Percentiles rank a stretch among this genome's conserved stretches.
phyloP scores from a whole-genome alignment of 192 early-diverging fungal species.

The Chytriomyces hyalinus region DNA sequence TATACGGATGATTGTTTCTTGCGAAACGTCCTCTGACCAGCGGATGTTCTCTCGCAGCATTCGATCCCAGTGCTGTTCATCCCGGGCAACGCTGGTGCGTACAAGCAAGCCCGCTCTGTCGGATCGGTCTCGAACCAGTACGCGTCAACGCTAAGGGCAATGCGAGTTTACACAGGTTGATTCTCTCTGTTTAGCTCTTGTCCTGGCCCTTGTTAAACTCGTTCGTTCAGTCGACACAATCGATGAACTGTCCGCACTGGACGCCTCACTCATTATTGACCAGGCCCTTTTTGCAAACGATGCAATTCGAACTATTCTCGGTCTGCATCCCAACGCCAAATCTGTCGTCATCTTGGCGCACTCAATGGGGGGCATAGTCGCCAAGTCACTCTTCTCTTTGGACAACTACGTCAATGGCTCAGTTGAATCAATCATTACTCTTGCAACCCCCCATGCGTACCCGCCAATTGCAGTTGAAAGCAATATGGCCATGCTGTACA shows the following conservation, averaged over 20 bases:
- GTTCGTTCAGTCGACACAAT: constrained; percentile 76
- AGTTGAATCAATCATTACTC: constrained; percentile 83
- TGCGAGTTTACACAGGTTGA: constrained; percentile 8
- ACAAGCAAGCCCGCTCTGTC: constrained; percentile 89
- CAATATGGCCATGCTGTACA: constrained; percentile 67
- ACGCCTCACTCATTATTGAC: constrained; percentile 76
- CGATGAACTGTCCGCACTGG: constrained; percentile 92
- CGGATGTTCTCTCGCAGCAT: no score
- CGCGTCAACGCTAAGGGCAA: background rate
- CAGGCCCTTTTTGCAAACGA: constrained; percentile 76
- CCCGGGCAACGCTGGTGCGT: constrained; percentile 94
- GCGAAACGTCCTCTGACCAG: background rate
- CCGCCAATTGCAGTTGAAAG: constrained; percentile 79
- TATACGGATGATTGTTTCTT: constrained; percentile 1
- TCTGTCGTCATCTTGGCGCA: constrained; percentile 87
- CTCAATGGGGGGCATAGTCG: constrained; percentile 98
- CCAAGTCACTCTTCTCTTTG: constrained; percentile 76
- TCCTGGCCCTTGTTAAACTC: background rate
- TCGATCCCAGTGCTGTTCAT: constrained; percentile 85
- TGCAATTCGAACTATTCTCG: constrained; percentile 51
- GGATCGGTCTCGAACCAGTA: constrained; percentile 65
- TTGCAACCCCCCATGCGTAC: constrained; percentile 86
- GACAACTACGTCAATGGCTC: constrained; percentile 73
- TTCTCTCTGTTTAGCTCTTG: background rate
- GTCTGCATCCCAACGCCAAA: constrained; percentile 54